Evolutionary conservation across 176 grass and related monocot species (phyloP).

Genomic region (Aechmea fasciata): DNA sequence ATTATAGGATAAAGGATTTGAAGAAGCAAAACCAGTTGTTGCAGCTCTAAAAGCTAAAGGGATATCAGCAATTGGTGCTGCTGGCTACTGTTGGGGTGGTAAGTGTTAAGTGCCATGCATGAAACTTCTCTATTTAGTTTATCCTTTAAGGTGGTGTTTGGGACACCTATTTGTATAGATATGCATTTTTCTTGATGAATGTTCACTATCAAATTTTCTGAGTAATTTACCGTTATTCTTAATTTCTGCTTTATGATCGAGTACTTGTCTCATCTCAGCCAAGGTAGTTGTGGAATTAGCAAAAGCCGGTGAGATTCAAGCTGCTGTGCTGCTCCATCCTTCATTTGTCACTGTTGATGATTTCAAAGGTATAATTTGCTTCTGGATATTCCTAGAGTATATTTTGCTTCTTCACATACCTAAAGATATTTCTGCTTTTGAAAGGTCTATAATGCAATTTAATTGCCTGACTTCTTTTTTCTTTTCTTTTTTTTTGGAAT

Average conservation of each 20-base stretch:
- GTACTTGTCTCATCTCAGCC: conserved; percentile 4
- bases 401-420: neutral
- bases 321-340: conserved; percentile 29
- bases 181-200: neutral
- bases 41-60: conserved; percentile 21
- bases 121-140: too few relatives aligned
- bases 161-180: neutral
- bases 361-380: conserved; percentile 25
- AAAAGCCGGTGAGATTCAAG: conserved; percentile 27
- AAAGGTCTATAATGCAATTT: neutral
- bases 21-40: conserved; percentile 26
- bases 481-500: neutral
- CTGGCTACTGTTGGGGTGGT: conserved; percentile 35
- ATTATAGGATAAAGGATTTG: conserved; percentile 28
- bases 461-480: neutral
- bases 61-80: conserved; percentile 21
- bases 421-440: neutral
- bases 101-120: neutral
- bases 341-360: conserved; percentile 26
- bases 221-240: neutral
- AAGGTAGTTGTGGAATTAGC: conserved; percentile 31
- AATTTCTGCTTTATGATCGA: neutral
- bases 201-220: neutral
- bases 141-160: too few relatives aligned
- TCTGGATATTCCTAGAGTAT: neutral